These are phyloP conservation scores for Bryopsis sp. DNA, from an alignment of 139 green algal species.

Conservation along the genomic window DNA sequence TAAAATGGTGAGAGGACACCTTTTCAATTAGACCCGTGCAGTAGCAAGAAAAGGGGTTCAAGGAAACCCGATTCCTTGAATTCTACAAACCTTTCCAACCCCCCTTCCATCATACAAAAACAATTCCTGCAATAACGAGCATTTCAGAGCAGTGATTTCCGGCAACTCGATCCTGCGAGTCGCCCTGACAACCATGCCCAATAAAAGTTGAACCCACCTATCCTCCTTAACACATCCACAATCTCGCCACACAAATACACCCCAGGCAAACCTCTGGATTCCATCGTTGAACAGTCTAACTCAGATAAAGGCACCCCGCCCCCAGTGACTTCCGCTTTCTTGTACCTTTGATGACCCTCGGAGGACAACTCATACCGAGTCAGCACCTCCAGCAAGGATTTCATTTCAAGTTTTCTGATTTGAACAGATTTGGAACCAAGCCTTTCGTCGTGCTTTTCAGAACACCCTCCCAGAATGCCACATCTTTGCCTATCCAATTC, in stretches of 20 bases:
- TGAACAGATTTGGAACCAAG: conserved; percentile 17
- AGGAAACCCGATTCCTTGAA: too few relatives aligned
- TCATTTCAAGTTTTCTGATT: conserved; percentile 37
- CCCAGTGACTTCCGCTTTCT: conserved; percentile 75
- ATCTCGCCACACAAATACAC: conserved; percentile 81
- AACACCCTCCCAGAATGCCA: conserved; percentile 38
- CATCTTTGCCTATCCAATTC: conserved; percentile 14
- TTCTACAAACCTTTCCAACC: too few relatives aligned
- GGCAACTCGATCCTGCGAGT: conserved; percentile 59
- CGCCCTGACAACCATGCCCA: conserved; percentile 76
- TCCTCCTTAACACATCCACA: conserved; percentile 73
- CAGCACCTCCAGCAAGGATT: conserved; percentile 44
- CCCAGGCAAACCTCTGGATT: conserved; percentile 44
- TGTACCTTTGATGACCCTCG: conserved; percentile 55
- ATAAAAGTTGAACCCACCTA: conserved; percentile 94
- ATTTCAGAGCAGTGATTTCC: too few relatives aligned
- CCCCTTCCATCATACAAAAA: too few relatives aligned
- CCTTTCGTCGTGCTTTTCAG: conserved; percentile 38
- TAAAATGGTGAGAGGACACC: too few relatives aligned
- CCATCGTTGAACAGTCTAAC: conserved; percentile 56
- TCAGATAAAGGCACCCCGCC: conserved; percentile 70
- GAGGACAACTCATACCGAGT: conserved; percentile 46
- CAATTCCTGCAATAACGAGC: too few relatives aligned
- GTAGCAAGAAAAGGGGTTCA: too few relatives aligned
- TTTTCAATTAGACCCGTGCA: too few relatives aligned